Conservation (phyloP, 2,329 filamentous ascomycete species). For the Apiospora hydei region DNA sequence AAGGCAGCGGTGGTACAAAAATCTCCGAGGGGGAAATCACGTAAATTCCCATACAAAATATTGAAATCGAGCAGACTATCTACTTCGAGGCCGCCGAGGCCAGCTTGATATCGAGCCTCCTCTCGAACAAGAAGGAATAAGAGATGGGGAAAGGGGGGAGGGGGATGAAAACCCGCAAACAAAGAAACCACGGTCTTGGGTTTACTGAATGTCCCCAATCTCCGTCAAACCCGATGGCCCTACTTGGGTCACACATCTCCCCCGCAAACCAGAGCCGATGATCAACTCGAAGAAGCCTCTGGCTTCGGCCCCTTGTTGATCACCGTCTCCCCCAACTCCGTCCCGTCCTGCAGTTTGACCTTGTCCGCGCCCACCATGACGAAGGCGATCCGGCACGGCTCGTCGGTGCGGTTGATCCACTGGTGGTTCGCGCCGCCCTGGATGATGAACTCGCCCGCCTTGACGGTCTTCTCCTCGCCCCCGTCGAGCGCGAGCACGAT, state of each 20-base stretch:
- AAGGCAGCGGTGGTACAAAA: too few relatives aligned
- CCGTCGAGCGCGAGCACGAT: constrained; percentile 60
- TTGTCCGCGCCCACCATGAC: constrained; percentile 51
- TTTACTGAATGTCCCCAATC: too few relatives aligned
- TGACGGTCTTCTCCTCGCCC: constrained; percentile 52
- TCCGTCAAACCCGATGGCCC: too few relatives aligned
- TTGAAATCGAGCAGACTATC: too few relatives aligned
- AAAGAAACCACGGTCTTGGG: too few relatives aligned
- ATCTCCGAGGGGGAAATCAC: too few relatives aligned
- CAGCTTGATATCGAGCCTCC: too few relatives aligned
- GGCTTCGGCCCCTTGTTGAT: constrained; percentile 26
- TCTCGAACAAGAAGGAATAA: too few relatives aligned
- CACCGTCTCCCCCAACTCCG: constrained; percentile 45
- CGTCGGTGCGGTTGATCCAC: constrained; percentile 55
- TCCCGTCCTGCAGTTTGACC: constrained; percentile 47
- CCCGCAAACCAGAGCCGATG: not conserved
- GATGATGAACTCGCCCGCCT: constrained; percentile 48
- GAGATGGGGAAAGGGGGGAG: too few relatives aligned
- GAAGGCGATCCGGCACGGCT: constrained; percentile 47
- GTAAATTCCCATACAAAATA: too few relatives aligned
- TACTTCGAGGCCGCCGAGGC: too few relatives aligned
- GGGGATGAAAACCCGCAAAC: too few relatives aligned
- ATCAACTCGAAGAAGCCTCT: not conserved
- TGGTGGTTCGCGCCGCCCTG: constrained; percentile 53
- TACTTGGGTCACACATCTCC: not conserved